Base-by-base conservation (phyloP, 1,139 yeast species). In the Taphrina pruni region DNA sequence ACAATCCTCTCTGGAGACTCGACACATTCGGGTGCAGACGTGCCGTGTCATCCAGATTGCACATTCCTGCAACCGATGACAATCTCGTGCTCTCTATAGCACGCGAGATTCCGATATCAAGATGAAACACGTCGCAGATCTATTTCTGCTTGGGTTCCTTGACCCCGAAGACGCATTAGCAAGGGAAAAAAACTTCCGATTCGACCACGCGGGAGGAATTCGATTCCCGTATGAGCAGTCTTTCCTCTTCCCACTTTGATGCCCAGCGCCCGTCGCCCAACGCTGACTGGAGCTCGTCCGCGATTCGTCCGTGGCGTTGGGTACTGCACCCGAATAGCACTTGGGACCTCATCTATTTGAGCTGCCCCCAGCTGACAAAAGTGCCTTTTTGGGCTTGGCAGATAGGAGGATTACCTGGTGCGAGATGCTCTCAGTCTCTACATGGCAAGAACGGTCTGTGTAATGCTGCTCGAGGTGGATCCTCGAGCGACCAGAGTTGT, bases 21-120 rank as follows among this genome's bases (percentile, higher is more conserved):
- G 36, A 50, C 11, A 50, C 54, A 21, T 50, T 35, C 54, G 36
- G 20, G 54, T 26, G 36, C 54, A 50, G 9, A 35, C 54, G 54
- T 50, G 54, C 54, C 54, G 54, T 50, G 36, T 50, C 54, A 50
- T 50, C 54, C 54, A 50, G 54, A 50, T 50, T 21, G 36, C 54
- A 50, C 54, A 50, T 50, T 50, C 54, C 54, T 50, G 11, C 11
- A 21, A 17, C 9, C 48, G 20, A 45, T n/a, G 48, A 7, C n/a
- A 26, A 7, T 45, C n/a, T 45, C 48, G 48, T 45, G 48, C 48
- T 45, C 48, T 45, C 20, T 14, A 12, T 12, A 17, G 48, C 48
- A 45, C 48, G 48, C 48, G 48, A 45, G 48, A n/a, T 17, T n/a
- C n/a, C 17, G 17, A 7, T 7, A 45, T 50, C 36, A 21, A 50